These are phyloP conservation scores for Cephalotrichum gorgonifer DNA, from an alignment of 2,329 filamentous ascomycete species.

Conservation along the genomic window DNA sequence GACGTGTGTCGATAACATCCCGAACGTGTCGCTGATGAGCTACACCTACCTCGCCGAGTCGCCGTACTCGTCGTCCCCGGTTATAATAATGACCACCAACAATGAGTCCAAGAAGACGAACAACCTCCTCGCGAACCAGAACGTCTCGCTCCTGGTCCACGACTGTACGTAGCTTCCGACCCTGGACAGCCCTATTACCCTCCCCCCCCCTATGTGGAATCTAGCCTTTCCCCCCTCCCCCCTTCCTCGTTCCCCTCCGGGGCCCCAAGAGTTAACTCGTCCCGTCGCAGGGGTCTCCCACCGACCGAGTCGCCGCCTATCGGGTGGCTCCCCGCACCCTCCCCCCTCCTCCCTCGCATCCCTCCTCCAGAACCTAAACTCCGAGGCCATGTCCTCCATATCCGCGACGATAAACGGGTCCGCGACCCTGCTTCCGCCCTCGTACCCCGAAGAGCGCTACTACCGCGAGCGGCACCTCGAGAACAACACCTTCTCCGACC, in stretches of 20 bases:
- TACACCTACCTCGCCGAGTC: constrained; percentile 90
- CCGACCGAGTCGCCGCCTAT: constrained; percentile 57
- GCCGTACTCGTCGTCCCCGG: constrained; percentile 57
- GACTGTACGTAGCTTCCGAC: constrained; percentile 53
- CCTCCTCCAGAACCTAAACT: constrained; percentile 84
- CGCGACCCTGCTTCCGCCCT: constrained; percentile 61
- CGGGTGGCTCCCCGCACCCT: constrained; percentile 52
- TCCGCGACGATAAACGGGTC: constrained; percentile 89
- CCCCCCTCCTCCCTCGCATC: constrained; percentile 67
- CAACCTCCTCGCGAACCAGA: constrained; percentile 75
- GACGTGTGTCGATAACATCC: constrained; percentile 72
- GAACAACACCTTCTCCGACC: constrained; percentile 78
- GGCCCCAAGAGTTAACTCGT: background rate
- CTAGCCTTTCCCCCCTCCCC: background rate
- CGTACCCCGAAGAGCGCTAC: constrained; percentile 74
- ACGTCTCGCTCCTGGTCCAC: constrained; percentile 89
- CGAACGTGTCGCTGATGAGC: constrained; percentile 96
- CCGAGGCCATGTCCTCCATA: constrained; percentile 76
- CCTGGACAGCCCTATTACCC: background rate
- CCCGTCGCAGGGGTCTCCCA: constrained; percentile 66
- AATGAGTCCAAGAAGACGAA: constrained; percentile 67
- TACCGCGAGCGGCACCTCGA: constrained; percentile 76
- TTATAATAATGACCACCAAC: constrained; percentile 91
- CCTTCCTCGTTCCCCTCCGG: background rate
- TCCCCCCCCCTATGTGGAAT: background rate